Evolutionary conservation across 2,329 filamentous ascomycete genomes (phyloP).

Genomic region (Fusarium poae): DNA sequence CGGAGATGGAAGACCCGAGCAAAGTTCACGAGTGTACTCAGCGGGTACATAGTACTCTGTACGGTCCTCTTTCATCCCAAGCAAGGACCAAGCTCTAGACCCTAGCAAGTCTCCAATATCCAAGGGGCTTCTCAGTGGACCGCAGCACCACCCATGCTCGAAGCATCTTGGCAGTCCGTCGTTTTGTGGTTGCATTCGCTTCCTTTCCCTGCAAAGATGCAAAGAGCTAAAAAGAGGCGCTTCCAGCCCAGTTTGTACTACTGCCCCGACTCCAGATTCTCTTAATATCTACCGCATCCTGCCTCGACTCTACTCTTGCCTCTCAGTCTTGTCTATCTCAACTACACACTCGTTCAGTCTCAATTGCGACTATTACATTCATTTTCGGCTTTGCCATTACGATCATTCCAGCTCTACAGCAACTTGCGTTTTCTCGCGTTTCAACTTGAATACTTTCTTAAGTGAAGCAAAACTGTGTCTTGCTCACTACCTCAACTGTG

Average conservation of each 20-base stretch:
- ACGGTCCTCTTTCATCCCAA: constrained; percentile 31
- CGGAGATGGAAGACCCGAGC: constrained; percentile 3
- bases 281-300: constrained; percentile 49
- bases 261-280: constrained; percentile 42
- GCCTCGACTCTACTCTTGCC: constrained; percentile 36
- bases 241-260: constrained; percentile 39
- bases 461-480: constrained; percentile 53
- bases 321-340: constrained; percentile 44
- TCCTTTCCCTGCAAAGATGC: constrained; percentile 41
- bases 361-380: constrained; percentile 49
- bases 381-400: constrained; percentile 49
- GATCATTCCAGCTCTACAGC: constrained; percentile 48
- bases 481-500: constrained; percentile 44
- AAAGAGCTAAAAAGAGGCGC: constrained; percentile 44
- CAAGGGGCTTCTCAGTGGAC: constrained; percentile 45
- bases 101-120: constrained; percentile 25
- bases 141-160: constrained; percentile 37
- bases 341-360: constrained; percentile 47
- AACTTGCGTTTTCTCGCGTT: constrained; percentile 37
- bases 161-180: constrained; percentile 47
- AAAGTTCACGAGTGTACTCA: constrained; percentile 5
- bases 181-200: constrained; percentile 45
- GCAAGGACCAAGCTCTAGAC: constrained; percentile 7
- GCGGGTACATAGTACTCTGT: too few relatives aligned
- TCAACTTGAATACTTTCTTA: constrained; percentile 44